These are phyloP conservation scores for Monilinia vaccinii-corymbosi DNA, from an alignment of 2,329 filamentous ascomycete genomes.

Conservation along the genomic window DNA sequence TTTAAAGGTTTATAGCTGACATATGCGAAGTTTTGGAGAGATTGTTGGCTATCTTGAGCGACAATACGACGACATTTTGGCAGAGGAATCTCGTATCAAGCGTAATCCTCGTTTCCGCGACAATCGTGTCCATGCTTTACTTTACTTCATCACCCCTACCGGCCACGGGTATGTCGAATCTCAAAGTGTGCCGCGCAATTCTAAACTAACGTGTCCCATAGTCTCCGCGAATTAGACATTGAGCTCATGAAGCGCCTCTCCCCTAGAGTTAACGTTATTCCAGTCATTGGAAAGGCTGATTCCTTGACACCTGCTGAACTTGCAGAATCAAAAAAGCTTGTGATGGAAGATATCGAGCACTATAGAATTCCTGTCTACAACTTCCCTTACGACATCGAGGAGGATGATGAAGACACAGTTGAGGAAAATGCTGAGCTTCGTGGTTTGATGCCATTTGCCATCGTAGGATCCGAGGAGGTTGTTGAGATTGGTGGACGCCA, in stretches of 20 bases:
- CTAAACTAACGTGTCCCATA: constrained; percentile 31
- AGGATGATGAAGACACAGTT: constrained; percentile 98
- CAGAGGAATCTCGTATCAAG: constrained; percentile 99
- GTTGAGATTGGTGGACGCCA: constrained; percentile 89
- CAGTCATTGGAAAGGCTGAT: constrained; percentile 96
- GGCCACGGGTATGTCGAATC: constrained; percentile 68
- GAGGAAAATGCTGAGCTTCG: constrained; percentile 98
- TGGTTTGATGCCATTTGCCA: constrained; percentile 97
- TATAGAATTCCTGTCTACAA: constrained; percentile 99
- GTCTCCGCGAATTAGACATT: constrained; percentile 96
- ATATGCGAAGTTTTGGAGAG: constrained; percentile 68
- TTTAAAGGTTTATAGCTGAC: constrained; percentile 23
- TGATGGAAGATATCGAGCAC: constrained; percentile 99
- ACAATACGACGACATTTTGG: constrained; percentile 98
- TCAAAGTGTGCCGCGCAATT: background rate
- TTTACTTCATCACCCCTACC: constrained; percentile 99
- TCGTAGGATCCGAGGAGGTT: constrained; percentile 93
- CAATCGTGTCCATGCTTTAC: constrained; percentile 94
- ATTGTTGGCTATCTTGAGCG: constrained; percentile 97
- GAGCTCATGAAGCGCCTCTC: constrained; percentile 99
- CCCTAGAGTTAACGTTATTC: constrained; percentile 96
- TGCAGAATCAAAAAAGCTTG: constrained; percentile 98
- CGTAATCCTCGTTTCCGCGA: constrained; percentile 99
- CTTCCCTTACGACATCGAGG: constrained; percentile 99
- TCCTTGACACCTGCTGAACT: constrained; percentile 93